Evolutionary conservation across 2,329 filamentous ascomycete species (phyloP), one percentile per base, ranked within the genome.

Genomic region (Penicillium sp.): DNA sequence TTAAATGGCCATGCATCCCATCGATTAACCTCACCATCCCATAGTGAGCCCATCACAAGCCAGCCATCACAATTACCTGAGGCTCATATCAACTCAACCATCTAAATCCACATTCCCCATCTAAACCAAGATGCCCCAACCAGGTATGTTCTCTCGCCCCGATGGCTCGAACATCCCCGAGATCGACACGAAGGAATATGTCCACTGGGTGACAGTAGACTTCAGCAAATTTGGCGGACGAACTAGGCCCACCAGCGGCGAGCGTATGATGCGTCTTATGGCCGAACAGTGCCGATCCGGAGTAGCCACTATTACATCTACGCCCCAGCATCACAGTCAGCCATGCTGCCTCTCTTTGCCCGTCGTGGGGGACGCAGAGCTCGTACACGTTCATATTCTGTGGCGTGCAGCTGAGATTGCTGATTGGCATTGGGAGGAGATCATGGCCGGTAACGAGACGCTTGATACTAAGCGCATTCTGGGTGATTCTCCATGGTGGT

Each of bases 191-290:
- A 6, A 15, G 3, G n/a, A 26, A 13, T 26, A 9, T n/a, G 28
- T 44, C 7, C 26, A 38, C 26, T 49, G 46, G 46, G 46, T 44
- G 6, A 49, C 31, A 4, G 46, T 49, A 19, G 32, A 49, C 12
- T 49, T 49, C 32, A 29, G 15, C 9, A 17, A 3, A 12, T 32
- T 38, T 17, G 26, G 26, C 19, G 40, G 31, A 29, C 19, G 40
- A 21, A 19, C 28, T 15, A 26, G 15, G 29, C 29, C 33, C 2
- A 17, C 7, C 4, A 37, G 40, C 24, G 33, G 40, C 7, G 33
- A 44, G 22, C 22, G 32, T 5, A 35, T 49, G 24, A 44, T 49
- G 46, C 40, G 40, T n/a, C 40, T 49, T 12, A 44, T 49, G 40
- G 46, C 40, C 19, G 40, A 49, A 19, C 40, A 44, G 19, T 44